Conservation (phyloP, 805 yeast genomes). For the Starmerella scarabaei region DNA sequence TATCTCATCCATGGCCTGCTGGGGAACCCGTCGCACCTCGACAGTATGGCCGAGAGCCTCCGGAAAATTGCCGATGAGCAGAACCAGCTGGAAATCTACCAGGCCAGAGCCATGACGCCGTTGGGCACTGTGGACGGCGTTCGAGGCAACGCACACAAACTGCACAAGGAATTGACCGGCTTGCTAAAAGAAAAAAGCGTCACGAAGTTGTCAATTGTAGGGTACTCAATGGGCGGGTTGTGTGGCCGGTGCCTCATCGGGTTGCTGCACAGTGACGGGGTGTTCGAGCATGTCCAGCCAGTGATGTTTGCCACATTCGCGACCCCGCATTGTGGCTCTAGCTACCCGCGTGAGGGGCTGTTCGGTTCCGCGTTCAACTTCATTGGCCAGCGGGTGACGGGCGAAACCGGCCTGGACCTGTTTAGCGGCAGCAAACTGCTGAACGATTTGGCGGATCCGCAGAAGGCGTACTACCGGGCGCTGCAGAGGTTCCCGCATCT, state of each 20-base stretch:
- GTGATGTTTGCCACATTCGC: conserved; percentile 55
- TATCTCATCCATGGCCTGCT: conserved; percentile 32
- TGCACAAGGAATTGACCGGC: conserved; percentile 47
- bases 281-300: conserved; percentile 50
- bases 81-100: conserved; percentile 29
- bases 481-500: conserved; percentile 44
- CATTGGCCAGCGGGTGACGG: conserved; percentile 42
- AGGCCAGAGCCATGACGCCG: conserved; percentile 50
- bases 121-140: conserved; percentile 78
- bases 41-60: conserved; percentile 35
- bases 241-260: conserved; percentile 70
- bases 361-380: conserved; percentile 33
- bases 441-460: conserved; percentile 41
- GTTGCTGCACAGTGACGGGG: conserved; percentile 37
- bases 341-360: conserved; percentile 34
- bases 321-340: conserved; percentile 51
- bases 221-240: conserved; percentile 86
- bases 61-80: conserved; percentile 27
- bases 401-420: conserved; percentile 63
- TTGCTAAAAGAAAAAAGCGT: conserved; percentile 33
- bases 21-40: conserved; percentile 53
- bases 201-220: conserved; percentile 56
- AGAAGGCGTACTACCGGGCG: conserved; percentile 38
- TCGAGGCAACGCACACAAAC: conserved; percentile 46
- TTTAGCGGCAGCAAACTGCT: conserved; percentile 42